These are phyloP conservation scores for Alternaria burnsii DNA, from an alignment of 2,329 filamentous ascomycete species.

Conservation along the genomic window DNA sequence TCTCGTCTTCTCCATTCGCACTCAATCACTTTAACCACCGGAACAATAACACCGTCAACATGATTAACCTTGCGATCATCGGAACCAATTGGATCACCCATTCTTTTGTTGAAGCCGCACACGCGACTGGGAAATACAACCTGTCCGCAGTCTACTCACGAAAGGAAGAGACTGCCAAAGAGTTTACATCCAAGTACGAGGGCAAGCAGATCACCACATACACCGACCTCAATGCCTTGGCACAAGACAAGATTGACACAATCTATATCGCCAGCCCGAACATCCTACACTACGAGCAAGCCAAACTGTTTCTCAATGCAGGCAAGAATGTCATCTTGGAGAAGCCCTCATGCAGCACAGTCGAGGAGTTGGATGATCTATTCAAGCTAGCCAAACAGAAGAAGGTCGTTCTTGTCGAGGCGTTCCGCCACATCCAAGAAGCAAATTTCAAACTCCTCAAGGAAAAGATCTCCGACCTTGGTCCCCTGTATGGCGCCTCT, in stretches of 20 bases:
- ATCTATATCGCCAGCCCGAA: slow-evolving; percentile 62
- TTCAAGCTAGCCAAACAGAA: slow-evolving; percentile 54
- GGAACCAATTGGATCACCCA: slow-evolving; percentile 62
- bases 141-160: slow-evolving; percentile 59
- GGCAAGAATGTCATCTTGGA: slow-evolving; percentile 61
- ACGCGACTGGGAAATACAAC: slow-evolving; percentile 55
- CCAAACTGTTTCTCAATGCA: slow-evolving; percentile 53
- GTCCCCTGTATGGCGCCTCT: slow-evolving; percentile 55
- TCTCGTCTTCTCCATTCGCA: neutral
- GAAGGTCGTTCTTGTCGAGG: slow-evolving; percentile 57
- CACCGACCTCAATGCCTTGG: slow-evolving; percentile 53
- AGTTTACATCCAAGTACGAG: slow-evolving; percentile 55
- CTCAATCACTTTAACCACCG: neutral
- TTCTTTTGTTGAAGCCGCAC: slow-evolving; percentile 56
- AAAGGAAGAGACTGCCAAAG: slow-evolving; percentile 52
- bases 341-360: slow-evolving; percentile 58
- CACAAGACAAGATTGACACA: slow-evolving; percentile 51
- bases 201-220: slow-evolving; percentile 45
- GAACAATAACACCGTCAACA: slow-evolving; percentile 18
- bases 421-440: slow-evolving; percentile 61
- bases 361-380: slow-evolving; percentile 54
- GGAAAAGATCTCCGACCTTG: slow-evolving; percentile 49
- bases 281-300: slow-evolving; percentile 57
- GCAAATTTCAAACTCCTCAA: slow-evolving; percentile 58
- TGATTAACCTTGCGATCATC: slow-evolving; percentile 57